Percentiles rank a stretch among this genome's conserved stretches.
Conservation (phyloP, 805 yeast species). For the Cyberlindnera maclurae region DNA sequence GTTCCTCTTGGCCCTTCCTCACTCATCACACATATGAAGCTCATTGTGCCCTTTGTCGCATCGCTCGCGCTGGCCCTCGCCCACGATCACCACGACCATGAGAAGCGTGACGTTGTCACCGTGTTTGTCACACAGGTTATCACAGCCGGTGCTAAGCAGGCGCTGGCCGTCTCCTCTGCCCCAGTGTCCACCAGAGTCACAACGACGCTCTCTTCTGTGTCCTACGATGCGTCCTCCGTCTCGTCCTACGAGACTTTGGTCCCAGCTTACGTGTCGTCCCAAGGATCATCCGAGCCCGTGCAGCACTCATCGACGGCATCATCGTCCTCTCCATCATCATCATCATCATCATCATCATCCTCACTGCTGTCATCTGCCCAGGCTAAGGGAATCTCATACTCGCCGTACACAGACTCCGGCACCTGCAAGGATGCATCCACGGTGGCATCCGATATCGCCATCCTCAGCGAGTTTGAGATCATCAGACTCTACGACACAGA, state of each 20-base stretch:
- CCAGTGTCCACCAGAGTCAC: constrained; percentile 4
- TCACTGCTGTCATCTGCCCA: constrained; percentile 26
- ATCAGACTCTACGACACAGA: constrained; percentile 60
- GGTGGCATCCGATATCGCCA: constrained; percentile 40
- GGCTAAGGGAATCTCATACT: constrained; percentile 55
- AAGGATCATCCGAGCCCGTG: background rate
- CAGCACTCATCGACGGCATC: constrained; percentile 1
- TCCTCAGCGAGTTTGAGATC: constrained; percentile 37
- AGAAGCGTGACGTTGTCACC: constrained; percentile 38
- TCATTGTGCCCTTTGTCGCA: constrained; percentile 6
- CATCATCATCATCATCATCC: constrained; percentile 7
- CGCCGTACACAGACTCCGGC: constrained; percentile 53
- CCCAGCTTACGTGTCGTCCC: no score
- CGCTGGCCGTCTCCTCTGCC: constrained; percentile 8
- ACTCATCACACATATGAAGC: constrained; percentile 7
- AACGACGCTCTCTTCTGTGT: constrained; percentile 3
- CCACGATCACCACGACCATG: constrained; percentile 40
- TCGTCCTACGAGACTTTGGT: no score
- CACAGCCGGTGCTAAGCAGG: constrained; percentile 9
- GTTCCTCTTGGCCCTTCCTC: no score
- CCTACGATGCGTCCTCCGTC: constrained; percentile 8
- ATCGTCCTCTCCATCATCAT: background rate
- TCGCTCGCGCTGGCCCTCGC: constrained; percentile 13
- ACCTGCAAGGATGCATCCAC: constrained; percentile 44
- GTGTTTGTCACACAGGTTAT: constrained; percentile 28